Conservation (phyloP, 805 yeast species). For the Kuraishia ogatae region DNA sequence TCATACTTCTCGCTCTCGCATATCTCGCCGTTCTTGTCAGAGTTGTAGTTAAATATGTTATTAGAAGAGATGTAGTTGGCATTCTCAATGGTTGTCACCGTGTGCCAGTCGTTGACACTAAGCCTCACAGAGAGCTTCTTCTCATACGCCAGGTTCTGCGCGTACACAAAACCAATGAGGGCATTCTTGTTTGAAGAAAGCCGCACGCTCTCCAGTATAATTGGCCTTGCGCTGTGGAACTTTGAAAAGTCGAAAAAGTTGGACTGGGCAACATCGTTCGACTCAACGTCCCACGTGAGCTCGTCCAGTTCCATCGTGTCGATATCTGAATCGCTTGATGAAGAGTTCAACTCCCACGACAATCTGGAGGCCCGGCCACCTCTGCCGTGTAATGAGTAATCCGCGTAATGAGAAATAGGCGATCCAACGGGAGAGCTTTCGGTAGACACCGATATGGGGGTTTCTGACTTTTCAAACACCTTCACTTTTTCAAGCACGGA, state of each 20-base stretch:
- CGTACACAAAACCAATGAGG: conserved; percentile 30
- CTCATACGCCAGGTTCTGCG: conserved; percentile 27
- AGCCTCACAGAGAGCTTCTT: conserved; percentile 35
- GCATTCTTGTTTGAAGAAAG: conserved; percentile 32
- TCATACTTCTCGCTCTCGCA: conserved; percentile 21
- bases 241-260: conserved; percentile 20
- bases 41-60: conserved; percentile 33
- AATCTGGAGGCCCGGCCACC: not conserved
- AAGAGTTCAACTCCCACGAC: conserved; percentile 11
- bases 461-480: conserved; percentile 51
- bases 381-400: not conserved
- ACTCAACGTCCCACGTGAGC: conserved; percentile 19
- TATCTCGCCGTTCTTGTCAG: conserved; percentile 19
- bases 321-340: conserved; percentile 12
- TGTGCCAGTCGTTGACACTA: conserved; percentile 40
- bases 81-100: conserved; percentile 20
- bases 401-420: conserved; percentile 5
- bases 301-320: conserved; percentile 2
- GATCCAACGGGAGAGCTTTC: conserved; percentile 38
- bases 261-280: conserved; percentile 22
- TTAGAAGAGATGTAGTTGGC: conserved; percentile 27
- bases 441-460: conserved; percentile 55
- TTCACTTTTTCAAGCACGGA: conserved; percentile 51
- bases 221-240: conserved; percentile 17
- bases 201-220: conserved; percentile 26